Evolutionary conservation across 169 alveolate species (phyloP).

Genomic region (Miamiensis avidus): DNA sequence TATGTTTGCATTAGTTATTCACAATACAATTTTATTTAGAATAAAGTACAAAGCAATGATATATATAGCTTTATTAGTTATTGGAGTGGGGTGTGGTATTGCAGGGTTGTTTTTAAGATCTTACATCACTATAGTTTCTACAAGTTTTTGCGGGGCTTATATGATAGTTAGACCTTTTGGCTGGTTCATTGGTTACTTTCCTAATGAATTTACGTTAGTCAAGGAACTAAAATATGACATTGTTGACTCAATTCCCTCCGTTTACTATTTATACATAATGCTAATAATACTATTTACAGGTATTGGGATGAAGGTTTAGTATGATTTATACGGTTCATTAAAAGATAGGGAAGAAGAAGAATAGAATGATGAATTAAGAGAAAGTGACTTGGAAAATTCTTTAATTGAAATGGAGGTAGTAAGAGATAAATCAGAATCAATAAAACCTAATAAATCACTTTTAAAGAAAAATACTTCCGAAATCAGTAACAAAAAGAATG

Average conservation of each 20-base stretch:
- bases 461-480: neutral
- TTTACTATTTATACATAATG: neutral
- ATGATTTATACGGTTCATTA: neutral
- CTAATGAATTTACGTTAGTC: neutral
- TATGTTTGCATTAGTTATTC: neutral
- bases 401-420: neutral
- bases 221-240: neutral
- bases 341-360: neutral
- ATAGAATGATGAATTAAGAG: neutral
- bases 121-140: neutral
- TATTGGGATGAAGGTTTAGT: neutral
- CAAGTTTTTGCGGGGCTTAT: neutral
- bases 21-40: neutral
- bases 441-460: neutral
- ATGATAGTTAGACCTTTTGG: neutral
- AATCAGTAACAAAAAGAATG: too few relatives aligned
- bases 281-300: neutral
- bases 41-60: neutral
- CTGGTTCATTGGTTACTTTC: neutral
- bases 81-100: neutral
- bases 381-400: neutral
- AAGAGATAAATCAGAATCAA: neutral
- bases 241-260: neutral
- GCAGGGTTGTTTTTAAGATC: neutral
- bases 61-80: neutral